Evolutionary conservation across 73 alveolate species (phyloP), one percentile per base, ranked within the genome.

Genomic region (Durusdinium trenchii): DNA sequence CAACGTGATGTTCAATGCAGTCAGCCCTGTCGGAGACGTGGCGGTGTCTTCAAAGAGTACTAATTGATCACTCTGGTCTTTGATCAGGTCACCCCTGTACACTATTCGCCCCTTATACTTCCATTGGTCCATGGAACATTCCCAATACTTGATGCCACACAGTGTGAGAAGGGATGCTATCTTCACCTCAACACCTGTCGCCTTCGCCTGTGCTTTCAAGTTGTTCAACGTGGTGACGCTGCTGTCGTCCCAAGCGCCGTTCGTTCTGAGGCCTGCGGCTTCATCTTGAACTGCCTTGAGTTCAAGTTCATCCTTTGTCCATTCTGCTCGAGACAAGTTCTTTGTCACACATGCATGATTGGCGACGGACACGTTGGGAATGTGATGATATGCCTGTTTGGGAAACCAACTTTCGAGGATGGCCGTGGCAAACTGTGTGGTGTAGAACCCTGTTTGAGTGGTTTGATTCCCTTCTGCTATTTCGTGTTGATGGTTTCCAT

Each of bases 201-300:
- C 93, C 69, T 50, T 48, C 6, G 93, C 47, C 14, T n/a, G 50
- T 50, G 28, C 10, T 57, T 82, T 82, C n/a, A 82, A 73, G 32
- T 5, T 5, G 51, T n/a, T 40, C 36, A 47, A 28, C 9, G 71
- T 40, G 73, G 32, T 50, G n/a, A 82, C 93, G 3, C 73, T 9
- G n/a, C 14, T 9, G 62, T 79, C 89, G 43, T 79, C 89, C 89
- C 89, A 79, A 43, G 89, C 57, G 6, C 82, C 95, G 67, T 86
- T 86, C 5, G 42, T 62, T 0, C 95, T 54, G 48, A 86, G 62
- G 30, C 95, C 95, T 10, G 35, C 47, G 3, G 95, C 95, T 42
- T 86, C 95, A 30, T n/a, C 32, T 26, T 32, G 42, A 40, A 84
- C 52, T 1, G 94, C 94, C 54, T 84, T 14, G 78, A 84, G 40